A percentile compares a stretch with the other conserved stretches of the same genome.
These are phyloP conservation scores for Moesziomyces sp. DNA, from an alignment of 1,284 basidiomycete genomes.

Conservation along the genomic window DNA sequence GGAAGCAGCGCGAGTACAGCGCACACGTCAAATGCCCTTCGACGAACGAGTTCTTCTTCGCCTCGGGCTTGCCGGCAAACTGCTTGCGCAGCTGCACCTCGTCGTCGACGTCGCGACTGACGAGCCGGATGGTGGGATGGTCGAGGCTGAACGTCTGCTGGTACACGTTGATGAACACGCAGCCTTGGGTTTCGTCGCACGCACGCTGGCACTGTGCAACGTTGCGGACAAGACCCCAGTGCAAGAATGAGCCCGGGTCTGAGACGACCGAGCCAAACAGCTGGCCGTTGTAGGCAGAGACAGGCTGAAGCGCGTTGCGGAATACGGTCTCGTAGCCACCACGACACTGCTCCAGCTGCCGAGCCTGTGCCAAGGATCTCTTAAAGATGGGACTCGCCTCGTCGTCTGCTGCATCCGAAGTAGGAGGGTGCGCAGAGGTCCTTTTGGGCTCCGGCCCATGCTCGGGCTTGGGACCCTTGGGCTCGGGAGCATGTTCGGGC, in stretches of 20 bases:
- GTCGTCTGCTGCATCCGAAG: too few species aligned
- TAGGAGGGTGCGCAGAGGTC: too few species aligned
- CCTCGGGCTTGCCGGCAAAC: constrained; percentile 17
- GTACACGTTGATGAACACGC: constrained; percentile 30
- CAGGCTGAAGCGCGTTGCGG: constrained; percentile 12
- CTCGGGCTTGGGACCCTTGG: not conserved
- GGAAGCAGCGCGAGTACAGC: constrained; percentile 18
- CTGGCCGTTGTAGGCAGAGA: constrained; percentile 7
- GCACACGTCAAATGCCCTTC: constrained; percentile 27
- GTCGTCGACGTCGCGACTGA: constrained; percentile 1
- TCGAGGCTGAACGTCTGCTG: constrained; percentile 29
- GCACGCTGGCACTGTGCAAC: constrained; percentile 14
- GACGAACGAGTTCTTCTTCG: constrained; percentile 30
- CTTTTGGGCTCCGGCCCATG: not conserved
- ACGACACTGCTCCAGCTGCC: not conserved
- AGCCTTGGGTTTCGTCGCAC: constrained; percentile 23
- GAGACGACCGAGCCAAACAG: constrained; percentile 29
- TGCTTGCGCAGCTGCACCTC: not conserved
- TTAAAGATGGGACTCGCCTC: too few species aligned
- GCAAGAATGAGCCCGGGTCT: constrained; percentile 21
- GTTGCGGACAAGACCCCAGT: constrained; percentile 22
- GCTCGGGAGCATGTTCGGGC: too few species aligned
- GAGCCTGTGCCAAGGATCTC: too few species aligned
- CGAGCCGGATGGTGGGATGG: constrained; percentile 6
- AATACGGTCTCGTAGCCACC: constrained; percentile 10